These are phyloP conservation scores for Prunella vulgaris DNA, from an alignment of 257 asterid species.

Conservation along the genomic window DNA sequence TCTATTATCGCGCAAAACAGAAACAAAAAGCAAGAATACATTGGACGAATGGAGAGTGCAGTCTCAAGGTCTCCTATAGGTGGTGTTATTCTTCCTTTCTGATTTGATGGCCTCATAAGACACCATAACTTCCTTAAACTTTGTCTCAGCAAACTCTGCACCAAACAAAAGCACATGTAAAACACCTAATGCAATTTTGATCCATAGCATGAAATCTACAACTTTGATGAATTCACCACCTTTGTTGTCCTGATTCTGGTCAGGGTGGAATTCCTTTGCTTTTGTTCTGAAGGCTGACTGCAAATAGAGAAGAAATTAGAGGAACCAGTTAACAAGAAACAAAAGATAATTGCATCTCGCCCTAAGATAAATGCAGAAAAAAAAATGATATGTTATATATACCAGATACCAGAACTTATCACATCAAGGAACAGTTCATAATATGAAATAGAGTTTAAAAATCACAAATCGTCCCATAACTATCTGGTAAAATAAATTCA, in stretches of 20 bases:
- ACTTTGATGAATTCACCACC: conserved; percentile 31
- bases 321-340: neutral
- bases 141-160: conserved; percentile 77
- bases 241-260: conserved; percentile 83
- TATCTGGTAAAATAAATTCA: too few relatives aligned
- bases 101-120: conserved; percentile 50
- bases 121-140: conserved; percentile 74
- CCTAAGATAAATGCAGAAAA: neutral
- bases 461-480: too few relatives aligned
- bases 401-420: neutral
- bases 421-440: neutral
- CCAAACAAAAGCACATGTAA: neutral
- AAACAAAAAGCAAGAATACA: neutral
- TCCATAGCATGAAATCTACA: neutral
- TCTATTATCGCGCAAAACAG: neutral
- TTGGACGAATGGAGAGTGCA: neutral
- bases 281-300: conserved; percentile 88
- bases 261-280: conserved; percentile 90
- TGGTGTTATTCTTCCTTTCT: conserved; percentile 52
- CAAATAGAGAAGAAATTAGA: conserved; percentile 15
- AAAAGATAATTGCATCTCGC: neutral
- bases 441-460: too few relatives aligned
- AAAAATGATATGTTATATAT: neutral
- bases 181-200: conserved; percentile 10
- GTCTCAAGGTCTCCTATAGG: conserved; percentile 7